phyloP scores from a whole-genome alignment of 2,329 filamentous ascomycete species.

The Calonectria pteridis region DNA sequence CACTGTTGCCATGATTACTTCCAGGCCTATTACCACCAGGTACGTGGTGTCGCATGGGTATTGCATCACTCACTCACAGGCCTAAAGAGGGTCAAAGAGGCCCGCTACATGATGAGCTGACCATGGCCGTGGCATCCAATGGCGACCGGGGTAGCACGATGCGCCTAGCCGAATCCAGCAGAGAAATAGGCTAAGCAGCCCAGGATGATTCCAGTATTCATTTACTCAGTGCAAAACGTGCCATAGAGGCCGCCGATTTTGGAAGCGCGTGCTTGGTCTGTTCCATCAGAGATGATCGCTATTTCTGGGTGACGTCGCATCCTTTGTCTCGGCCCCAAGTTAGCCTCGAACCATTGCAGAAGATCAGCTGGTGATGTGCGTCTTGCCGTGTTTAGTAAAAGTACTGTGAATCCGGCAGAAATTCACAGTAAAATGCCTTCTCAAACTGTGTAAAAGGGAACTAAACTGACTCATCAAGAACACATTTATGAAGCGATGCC shows the following conservation, averaged over 20 bases:
- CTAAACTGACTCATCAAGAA: too few relatives aligned
- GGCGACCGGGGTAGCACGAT: not conserved
- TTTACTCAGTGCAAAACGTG: not conserved
- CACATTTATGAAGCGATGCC: not conserved
- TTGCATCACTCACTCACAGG: not conserved
- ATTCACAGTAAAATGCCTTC: not conserved
- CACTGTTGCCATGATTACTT: not conserved
- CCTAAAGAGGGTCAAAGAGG: not conserved
- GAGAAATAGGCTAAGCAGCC: not conserved
- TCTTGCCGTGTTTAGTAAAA: not conserved
- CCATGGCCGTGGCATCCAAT: not conserved
- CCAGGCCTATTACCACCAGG: not conserved
- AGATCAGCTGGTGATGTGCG: not conserved
- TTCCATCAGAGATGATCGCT: not conserved
- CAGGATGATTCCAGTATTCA: not conserved
- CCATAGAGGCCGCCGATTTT: not conserved
- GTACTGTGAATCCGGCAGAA: not conserved
- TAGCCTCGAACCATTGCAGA: not conserved
- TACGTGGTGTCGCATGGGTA: conserved; percentile 1
- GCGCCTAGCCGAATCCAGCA: not conserved
- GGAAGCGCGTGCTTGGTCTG: not conserved
- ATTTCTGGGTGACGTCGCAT: not conserved
- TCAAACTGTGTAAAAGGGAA: not conserved
- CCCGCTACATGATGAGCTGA: conserved; percentile 10
- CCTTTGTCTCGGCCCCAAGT: not conserved